Conservation (phyloP, 768 basidiomycete genomes). For the Hygrocybe coccinea region DNA sequence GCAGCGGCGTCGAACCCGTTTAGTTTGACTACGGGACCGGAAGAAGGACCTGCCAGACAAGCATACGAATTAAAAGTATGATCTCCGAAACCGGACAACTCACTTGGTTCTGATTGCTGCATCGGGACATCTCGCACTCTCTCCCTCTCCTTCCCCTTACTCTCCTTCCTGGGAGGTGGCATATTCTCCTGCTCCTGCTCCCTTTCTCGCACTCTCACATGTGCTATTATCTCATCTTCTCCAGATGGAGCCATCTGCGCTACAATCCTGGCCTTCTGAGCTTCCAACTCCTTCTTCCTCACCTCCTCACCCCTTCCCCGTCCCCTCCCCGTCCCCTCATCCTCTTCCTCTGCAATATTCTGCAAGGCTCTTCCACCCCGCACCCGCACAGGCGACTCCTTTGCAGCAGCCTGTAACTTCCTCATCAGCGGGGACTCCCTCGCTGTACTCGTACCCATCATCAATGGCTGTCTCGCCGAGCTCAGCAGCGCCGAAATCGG, state of each 20-base stretch:
- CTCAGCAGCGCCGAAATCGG: slow-evolving; percentile 89
- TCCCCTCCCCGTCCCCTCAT: slow-evolving; percentile 28
- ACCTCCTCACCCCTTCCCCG: slow-evolving; percentile 21
- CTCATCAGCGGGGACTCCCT: slow-evolving; percentile 30
- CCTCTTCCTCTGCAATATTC: slow-evolving; percentile 24
- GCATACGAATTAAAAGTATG: neutral
- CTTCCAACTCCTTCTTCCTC: slow-evolving; percentile 74
- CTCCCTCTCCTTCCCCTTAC: slow-evolving; percentile 22
- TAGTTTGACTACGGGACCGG: slow-evolving; percentile 24
- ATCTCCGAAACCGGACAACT: neutral
- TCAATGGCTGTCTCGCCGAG: slow-evolving; percentile 81
- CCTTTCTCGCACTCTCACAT: slow-evolving; percentile 18
- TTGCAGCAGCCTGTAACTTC: slow-evolving; percentile 22
- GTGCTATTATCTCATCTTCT: slow-evolving; percentile 35
- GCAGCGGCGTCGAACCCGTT: slow-evolving; percentile 67
- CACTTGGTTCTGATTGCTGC: neutral
- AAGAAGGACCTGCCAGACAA: neutral
- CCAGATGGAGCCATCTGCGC: slow-evolving; percentile 81
- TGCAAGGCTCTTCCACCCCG: slow-evolving; percentile 10
- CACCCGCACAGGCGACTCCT: slow-evolving; percentile 10
- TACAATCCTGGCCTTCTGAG: slow-evolving; percentile 89
- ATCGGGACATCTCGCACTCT: slow-evolving; percentile 8
- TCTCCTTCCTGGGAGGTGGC: slow-evolving; percentile 28
- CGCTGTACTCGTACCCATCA: slow-evolving; percentile 50
- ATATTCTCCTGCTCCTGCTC: slow-evolving; percentile 34